phyloP scores from a whole-genome alignment of 1,284 basidiomycete species.

The Fomitopsis betulina region DNA sequence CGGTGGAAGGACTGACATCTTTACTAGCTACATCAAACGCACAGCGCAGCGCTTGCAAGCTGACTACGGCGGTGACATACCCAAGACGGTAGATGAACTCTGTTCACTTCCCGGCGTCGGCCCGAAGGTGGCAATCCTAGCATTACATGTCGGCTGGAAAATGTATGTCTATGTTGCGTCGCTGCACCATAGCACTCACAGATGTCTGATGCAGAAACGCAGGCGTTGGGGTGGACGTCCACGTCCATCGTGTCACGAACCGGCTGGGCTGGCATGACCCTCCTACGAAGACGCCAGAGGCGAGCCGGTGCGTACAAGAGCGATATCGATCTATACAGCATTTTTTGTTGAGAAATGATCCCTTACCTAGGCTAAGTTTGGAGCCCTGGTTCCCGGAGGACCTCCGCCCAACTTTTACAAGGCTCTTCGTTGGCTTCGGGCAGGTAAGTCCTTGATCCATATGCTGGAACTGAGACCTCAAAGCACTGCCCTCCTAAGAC shows the following conservation, averaged over 20 bases:
- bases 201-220: conserved; percentile 52
- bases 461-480: too few species aligned
- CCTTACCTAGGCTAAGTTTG: conserved; percentile 64
- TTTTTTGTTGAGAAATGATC: neutral
- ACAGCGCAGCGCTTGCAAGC: conserved; percentile 63
- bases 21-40: conserved; percentile 64
- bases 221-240: conserved; percentile 95
- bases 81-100: conserved; percentile 82
- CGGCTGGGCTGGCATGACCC: conserved; percentile 87
- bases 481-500: conserved; percentile 34
- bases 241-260: conserved; percentile 95
- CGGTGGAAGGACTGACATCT: neutral
- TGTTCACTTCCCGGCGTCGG: conserved; percentile 85
- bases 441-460: conserved; percentile 49
- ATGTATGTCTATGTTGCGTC: conserved; percentile 38
- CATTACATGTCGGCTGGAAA: conserved; percentile 83
- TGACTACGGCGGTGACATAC: conserved; percentile 76
- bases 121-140: conserved; percentile 89
- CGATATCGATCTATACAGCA: too few species aligned
- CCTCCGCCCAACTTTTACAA: conserved; percentile 81
- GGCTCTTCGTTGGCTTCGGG: conserved; percentile 88
- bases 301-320: conserved; percentile 57
- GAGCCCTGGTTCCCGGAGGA: conserved; percentile 88
- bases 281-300: conserved; percentile 82
- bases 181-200: neutral